Percentiles rank a stretch among this genome's conserved stretches.
phyloP scores from a whole-genome alignment of 331 rosid species.

The Rosa hybrid region DNA sequence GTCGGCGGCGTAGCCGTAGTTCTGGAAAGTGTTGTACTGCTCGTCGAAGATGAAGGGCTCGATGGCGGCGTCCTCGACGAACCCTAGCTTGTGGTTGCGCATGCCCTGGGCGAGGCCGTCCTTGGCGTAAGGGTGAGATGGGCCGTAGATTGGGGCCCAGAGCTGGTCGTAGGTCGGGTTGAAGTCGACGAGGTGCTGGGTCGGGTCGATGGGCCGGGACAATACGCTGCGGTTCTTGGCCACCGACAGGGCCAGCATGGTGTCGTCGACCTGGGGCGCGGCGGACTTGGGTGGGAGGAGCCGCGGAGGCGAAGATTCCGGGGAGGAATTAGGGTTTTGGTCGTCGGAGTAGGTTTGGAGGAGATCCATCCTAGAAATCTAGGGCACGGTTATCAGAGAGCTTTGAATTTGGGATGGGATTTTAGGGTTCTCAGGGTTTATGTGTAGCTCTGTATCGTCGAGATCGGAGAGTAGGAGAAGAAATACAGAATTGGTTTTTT shows the following conservation, averaged over 20 bases:
- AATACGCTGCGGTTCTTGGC: conserved; percentile 38
- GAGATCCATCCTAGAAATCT: neutral
- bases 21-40: conserved; percentile 90
- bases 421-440: neutral
- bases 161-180: conserved; percentile 94
- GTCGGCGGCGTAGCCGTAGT: conserved; percentile 93
- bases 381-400: neutral
- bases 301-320: conserved; percentile 87
- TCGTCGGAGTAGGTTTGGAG: conserved; percentile 2
- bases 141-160: conserved; percentile 91
- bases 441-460: neutral
- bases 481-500: no score
- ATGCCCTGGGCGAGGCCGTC: conserved; percentile 95
- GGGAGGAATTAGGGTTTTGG: conserved; percentile 14
- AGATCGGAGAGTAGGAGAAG: no score
- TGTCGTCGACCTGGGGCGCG: conserved; percentile 93
- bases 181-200: conserved; percentile 68
- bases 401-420: neutral
- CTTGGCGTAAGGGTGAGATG: conserved; percentile 91
- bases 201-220: conserved; percentile 79
- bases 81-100: conserved; percentile 98
- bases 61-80: conserved; percentile 92
- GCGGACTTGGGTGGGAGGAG: conserved; percentile 66
- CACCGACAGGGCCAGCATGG: conserved; percentile 80
- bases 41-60: conserved; percentile 91